phyloP scores from a whole-genome alignment of 192 early-diverging fungal species.

The Dimargaris xerosporica region DNA sequence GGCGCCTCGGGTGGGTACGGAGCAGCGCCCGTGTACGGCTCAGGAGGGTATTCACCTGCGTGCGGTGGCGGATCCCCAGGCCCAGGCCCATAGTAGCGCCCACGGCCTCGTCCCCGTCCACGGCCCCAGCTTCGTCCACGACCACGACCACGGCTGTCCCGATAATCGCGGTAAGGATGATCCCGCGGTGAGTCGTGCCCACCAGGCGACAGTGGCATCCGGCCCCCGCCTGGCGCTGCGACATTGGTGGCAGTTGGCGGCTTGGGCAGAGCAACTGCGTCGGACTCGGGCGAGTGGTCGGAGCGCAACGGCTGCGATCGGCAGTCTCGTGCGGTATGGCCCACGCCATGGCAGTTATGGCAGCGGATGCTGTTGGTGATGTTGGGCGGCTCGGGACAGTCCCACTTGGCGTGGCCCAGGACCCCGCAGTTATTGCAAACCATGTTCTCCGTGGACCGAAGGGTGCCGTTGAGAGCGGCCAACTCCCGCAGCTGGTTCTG shows the following conservation, averaged over 20 bases:
- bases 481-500: conserved; percentile 86
- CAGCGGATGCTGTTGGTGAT: conserved; percentile 76
- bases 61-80: no score
- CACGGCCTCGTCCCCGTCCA: neutral
- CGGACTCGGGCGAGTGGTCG: neutral
- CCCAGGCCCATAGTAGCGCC: neutral
- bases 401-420: conserved; percentile 74
- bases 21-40: no score
- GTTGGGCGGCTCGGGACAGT: conserved; percentile 79
- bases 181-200: neutral
- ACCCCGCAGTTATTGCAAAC: conserved; percentile 83
- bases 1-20: no score
- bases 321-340: conserved; percentile 92
- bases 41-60: no score
- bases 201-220: no score
- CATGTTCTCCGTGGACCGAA: conserved; percentile 79
- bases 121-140: neutral
- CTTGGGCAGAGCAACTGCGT: neutral
- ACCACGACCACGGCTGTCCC: neutral
- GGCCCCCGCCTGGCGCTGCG: no score
- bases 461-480: conserved; percentile 88
- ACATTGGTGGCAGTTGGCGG: no score
- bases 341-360: conserved; percentile 73
- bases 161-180: neutral
- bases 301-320: conserved; percentile 30